Evolutionary conservation across 2,329 filamentous ascomycete genomes (phyloP), one percentile per base, ranked within the genome.

Genomic region (Aureobasidium sp.): DNA sequence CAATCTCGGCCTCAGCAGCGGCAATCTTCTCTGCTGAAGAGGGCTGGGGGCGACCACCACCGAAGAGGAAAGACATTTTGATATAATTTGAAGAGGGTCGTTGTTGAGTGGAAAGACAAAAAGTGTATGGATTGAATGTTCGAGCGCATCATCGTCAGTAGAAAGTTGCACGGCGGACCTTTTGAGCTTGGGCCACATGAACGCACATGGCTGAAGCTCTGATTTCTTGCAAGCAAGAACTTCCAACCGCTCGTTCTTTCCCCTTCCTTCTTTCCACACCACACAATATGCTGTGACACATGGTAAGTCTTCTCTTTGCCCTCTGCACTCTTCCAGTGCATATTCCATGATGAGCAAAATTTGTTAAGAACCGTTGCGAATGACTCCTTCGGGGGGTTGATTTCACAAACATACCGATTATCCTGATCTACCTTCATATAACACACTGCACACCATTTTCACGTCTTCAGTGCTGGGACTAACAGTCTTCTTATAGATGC

Each of bases 1-100:
- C 94, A 78, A 97, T 91, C 81, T 99, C 95, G 69, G 91, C 88
- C 81, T 99, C 93, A 70, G 95, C 92, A 71, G 91, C 90, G 71
- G 90, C 89, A 76, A 99, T 94, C 84, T 97, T 99, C 83, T 97
- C 90, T 77, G 91, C 92, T 72, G 92, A 96, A 67, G 91, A 89
- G 75, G 92, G 89, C 80, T 97, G 91, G 66, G 90, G 89, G 68
- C 85, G 82, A 63, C 79, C 80, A 71, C 82, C 81, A 74, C 88
- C 85, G 74, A 87, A 87, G 69, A 89, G 83, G 80, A 89, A 88
- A 67, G 87, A 89, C 87, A 89, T 89, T 57, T 65, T 62, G 50
- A 65, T 32, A 41, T 36, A 34, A 52, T 60, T 46, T 53, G 55
- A 42, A 32, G 29, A 27, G 39, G n/a, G 44, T 23, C 32, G 34